Evolutionary conservation across 1,284 basidiomycete genomes (phyloP), one percentile per base, ranked within the genome.

Genomic region (Anthracocystis setariae): DNA sequence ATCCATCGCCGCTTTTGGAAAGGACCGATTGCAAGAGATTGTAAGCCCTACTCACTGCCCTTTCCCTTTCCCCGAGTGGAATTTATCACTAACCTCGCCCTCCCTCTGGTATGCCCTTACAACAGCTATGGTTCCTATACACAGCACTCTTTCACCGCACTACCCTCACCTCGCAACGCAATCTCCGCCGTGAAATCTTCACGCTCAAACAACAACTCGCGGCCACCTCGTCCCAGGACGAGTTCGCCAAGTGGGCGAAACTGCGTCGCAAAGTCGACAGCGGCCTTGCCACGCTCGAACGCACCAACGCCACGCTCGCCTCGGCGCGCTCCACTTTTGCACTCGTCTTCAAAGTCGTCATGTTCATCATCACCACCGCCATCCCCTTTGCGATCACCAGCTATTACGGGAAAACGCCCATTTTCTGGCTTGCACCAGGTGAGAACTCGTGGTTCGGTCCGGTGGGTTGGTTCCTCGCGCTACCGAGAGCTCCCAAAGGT

Each of bases 221-320:
- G 60, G 89, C 90, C 79, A 98, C 94, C 27, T 93, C 91, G 76
- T 92, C 93, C 13, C 95, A 98, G 83, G 95, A 98, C 82, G 91
- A 98, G 82, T 98, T 99, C 83, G 92, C 94, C 17, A 98, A 94
- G 85, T 98, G 96, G 96, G 95, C 95, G 43, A 95, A 94, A 85
- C 85, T 98, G 77, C 86, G 92, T 77, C 85, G 96, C 69, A 92
- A 88, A 73, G 89, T 97, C 32, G 96, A 99, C 85, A 97, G 96
- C 84, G 91, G 91, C 5, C 83, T 96, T n/a, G 88, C 89, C 27
- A 93, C 98, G 48, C 86, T 98, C n/a, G 95, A 98, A 85, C 91
- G 90, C 83, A 86, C 92, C 71, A 98, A 80, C 49, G 46, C 64
- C 20, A 27, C 49, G 1, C 58, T 80, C 17, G 24, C 77, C 7